A percentile compares a stretch with the other conserved stretches of the same genome.
Conservation (phyloP, 2,329 filamentous ascomycete species). For the Paracoccidioides lutzii region DNA sequence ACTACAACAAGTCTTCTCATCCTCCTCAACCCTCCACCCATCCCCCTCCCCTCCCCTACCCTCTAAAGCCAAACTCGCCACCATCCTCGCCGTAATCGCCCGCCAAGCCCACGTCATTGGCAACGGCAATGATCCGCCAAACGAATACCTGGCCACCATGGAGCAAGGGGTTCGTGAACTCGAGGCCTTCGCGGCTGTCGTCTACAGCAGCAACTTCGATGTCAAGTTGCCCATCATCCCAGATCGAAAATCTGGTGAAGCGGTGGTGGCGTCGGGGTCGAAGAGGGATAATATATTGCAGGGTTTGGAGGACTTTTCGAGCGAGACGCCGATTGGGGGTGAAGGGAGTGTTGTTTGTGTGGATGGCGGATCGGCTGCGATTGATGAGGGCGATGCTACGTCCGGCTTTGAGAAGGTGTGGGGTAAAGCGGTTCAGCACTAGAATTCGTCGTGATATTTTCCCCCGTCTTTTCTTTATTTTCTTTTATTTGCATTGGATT, state of each 20-base stretch:
- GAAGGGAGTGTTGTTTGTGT: constrained; percentile 3
- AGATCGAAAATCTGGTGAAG: neutral
- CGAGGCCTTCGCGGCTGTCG: constrained; percentile 36
- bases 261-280: neutral
- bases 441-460: neutral
- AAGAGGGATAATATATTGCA: neutral
- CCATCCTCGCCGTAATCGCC: constrained; percentile 77
- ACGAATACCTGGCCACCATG: constrained; percentile 33
- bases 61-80: constrained; percentile 61
- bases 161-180: constrained; percentile 36
- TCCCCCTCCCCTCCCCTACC: constrained; percentile 10
- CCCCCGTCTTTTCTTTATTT: constrained; percentile 20
- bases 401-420: constrained; percentile 10
- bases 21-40: constrained; percentile 30
- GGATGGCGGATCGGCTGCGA: neutral
- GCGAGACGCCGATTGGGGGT: neutral
- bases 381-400: neutral
- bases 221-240: constrained; percentile 7
- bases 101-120: constrained; percentile 85
- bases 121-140: constrained; percentile 43
- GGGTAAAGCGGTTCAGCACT: constrained; percentile 10
- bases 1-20: constrained; percentile 34
- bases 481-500: neutral
- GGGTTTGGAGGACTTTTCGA: too few relatives aligned
- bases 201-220: constrained; percentile 38